These are phyloP conservation scores for Paratinospora sagittata DNA, from an alignment of 164 flowering plant species.

Conservation along the genomic window DNA sequence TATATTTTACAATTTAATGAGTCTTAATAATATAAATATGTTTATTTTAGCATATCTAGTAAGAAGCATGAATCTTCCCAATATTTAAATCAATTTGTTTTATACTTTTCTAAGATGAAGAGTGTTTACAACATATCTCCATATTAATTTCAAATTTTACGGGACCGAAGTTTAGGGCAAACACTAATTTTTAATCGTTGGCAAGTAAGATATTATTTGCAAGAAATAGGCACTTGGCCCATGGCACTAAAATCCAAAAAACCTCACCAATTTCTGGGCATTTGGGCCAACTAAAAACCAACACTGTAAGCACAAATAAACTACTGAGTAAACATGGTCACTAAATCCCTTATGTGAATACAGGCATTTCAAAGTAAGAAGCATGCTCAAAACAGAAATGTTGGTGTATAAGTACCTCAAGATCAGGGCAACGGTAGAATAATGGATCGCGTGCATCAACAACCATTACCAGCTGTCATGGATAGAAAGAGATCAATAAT, in stretches of 20 bases:
- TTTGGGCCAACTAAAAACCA: not conserved
- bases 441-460: conserved; percentile 97
- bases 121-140: too few relatives aligned
- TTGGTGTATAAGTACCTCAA: conserved; percentile 58
- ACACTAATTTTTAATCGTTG: too few relatives aligned
- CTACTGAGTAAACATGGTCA: not conserved
- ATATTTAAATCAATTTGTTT: too few relatives aligned
- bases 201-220: not conserved
- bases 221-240: not conserved
- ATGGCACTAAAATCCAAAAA: too few relatives aligned
- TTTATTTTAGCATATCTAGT: too few relatives aligned
- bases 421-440: conserved; percentile 95
- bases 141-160: too few relatives aligned
- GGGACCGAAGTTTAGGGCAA: too few relatives aligned
- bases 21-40: too few relatives aligned
- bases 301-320: not conserved
- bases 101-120: too few relatives aligned
- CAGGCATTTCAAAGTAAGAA: not conserved
- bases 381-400: not conserved
- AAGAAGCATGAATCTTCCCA: too few relatives aligned
- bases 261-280: not conserved
- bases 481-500: conserved; percentile 9
- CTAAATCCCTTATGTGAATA: not conserved
- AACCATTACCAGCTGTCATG: conserved; percentile 86
- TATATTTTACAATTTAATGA: too few relatives aligned